Conservation (phyloP, 192 early-diverging fungal genomes). For the Pilaira anomala region DNA sequence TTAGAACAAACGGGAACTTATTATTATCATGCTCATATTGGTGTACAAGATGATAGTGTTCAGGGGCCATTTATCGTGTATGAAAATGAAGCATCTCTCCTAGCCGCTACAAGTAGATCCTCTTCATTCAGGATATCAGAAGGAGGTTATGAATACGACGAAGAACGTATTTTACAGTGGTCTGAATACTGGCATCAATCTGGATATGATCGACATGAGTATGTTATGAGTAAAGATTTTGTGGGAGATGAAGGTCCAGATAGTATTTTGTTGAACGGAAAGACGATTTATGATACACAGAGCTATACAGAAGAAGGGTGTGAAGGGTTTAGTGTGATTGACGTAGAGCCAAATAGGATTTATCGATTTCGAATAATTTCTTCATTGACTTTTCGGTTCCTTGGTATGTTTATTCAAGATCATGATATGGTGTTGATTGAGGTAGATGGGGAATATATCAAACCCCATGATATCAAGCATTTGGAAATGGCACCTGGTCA, state of each 20-base stretch:
- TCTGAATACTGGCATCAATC: constrained; percentile 45
- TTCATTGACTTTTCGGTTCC: constrained; percentile 32
- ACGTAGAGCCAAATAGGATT: constrained; percentile 22
- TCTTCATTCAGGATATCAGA: constrained; percentile 1
- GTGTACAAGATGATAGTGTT: constrained; percentile 12
- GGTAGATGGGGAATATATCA: constrained; percentile 42
- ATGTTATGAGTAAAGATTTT: constrained; percentile 2
- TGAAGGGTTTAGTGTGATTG: constrained; percentile 7
- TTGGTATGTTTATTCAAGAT: constrained; percentile 42
- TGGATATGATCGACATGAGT: background rate
- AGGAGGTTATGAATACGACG: constrained; percentile 36
- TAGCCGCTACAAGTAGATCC: background rate
- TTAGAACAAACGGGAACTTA: constrained; percentile 40
- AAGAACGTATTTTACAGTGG: constrained; percentile 30
- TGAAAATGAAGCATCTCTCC: constrained; percentile 2
- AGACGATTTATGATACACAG: background rate
- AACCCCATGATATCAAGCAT: constrained; percentile 37
- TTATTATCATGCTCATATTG: constrained; percentile 36
- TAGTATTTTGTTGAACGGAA: constrained; percentile 14
- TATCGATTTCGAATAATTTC: constrained; percentile 43
- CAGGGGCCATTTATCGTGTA: constrained; percentile 13
- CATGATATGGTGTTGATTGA: constrained; percentile 49
- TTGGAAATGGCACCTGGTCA: constrained; percentile 41
- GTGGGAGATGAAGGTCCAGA: background rate
- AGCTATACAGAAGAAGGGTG: background rate